Evolutionary conservation across 2,329 filamentous ascomycete genomes (phyloP).

Genomic region (Trichoderma arundinaceum): DNA sequence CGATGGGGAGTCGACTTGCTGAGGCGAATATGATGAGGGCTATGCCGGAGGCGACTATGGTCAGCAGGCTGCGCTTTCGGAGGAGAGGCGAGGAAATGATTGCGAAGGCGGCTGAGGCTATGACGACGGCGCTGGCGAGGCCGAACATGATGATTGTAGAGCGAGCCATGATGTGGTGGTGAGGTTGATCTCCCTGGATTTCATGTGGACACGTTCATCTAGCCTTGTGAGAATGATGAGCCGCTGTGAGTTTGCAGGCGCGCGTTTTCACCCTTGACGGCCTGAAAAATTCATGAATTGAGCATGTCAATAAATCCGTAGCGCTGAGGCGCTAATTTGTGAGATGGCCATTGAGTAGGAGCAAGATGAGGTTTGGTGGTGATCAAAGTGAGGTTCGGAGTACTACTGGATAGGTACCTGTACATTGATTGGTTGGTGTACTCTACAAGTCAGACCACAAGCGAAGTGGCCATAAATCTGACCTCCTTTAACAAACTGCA

Average conservation of each 20-base stretch:
- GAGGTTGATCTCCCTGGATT: background rate
- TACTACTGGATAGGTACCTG: too few species aligned
- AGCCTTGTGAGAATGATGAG: background rate
- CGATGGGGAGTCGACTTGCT: constrained; percentile 35
- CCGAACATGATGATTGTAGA: constrained; percentile 1
- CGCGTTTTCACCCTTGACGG: background rate
- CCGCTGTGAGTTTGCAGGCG: background rate
- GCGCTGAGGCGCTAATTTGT: background rate
- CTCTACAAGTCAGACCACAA: too few species aligned
- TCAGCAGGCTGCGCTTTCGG: constrained; percentile 26
- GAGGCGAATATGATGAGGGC: constrained; percentile 41
- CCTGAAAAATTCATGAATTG: background rate
- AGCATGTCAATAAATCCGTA: background rate
- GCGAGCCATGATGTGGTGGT: constrained; percentile 2
- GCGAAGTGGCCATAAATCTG: too few species aligned
- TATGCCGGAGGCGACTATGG: constrained; percentile 35
- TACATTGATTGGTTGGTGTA: too few species aligned
- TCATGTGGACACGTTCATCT: constrained; percentile 16
- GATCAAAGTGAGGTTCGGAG: too few species aligned
- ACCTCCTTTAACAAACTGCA: too few species aligned
- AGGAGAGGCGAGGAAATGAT: constrained; percentile 6
- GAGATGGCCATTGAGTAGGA: background rate
- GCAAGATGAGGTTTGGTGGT: too few species aligned
- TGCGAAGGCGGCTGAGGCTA: background rate
- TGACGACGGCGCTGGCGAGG: background rate